Base-by-base conservation (phyloP, 2,329 filamentous ascomycete genomes). In the Phaeosphaeriaceae sp. region DNA sequence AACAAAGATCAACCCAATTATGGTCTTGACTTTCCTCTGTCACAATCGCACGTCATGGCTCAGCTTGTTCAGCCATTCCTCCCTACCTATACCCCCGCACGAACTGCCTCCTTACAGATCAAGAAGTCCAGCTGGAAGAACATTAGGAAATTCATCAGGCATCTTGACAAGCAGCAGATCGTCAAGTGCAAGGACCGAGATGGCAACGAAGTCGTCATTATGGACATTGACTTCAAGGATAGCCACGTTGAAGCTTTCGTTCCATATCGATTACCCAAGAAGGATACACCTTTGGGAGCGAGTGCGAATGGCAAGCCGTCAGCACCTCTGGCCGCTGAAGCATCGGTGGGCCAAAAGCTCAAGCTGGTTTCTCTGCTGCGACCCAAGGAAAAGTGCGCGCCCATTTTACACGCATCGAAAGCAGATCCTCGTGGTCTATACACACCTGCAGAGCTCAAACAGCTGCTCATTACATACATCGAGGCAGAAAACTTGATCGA, bases 61-160 rank as follows among this genome's bases (percentile, higher is more conserved):
- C 85, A 83, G 53, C 80, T 90, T 54, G 83, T 90, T 20, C 86
- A 88, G n/a, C 88, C 88, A 1, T 89, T 87, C 66, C 81, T 91
- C 1, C 88, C 88, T 2, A 82, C 85, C 20, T 83, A 83, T 70
- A 85, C 82, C 11, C 77, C 85, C 5, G 79, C 83, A 20, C 82
- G 87, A 67, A 80, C 81, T 1, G 83, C 83, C 55, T 86, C 81
- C 58, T 83, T 88, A 52, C 86, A 88, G 63, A 88, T 90, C 74
- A 90, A 90, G 70, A 90, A 90, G 76, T 88, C 87, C 2, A 88
- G 85, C 60, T 90, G 86, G 86, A 90, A 90, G 76, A 90, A 86
- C 60, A 83, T 88, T 58, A 88, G 87, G 69, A 90, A 89, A 64
- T 90, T 90, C 71, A 84, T 90, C 75, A 90, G 90, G 66, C 80